Conservation (phyloP, 2,329 filamentous ascomycete species). For the Aspergillus neoniger region DNA sequence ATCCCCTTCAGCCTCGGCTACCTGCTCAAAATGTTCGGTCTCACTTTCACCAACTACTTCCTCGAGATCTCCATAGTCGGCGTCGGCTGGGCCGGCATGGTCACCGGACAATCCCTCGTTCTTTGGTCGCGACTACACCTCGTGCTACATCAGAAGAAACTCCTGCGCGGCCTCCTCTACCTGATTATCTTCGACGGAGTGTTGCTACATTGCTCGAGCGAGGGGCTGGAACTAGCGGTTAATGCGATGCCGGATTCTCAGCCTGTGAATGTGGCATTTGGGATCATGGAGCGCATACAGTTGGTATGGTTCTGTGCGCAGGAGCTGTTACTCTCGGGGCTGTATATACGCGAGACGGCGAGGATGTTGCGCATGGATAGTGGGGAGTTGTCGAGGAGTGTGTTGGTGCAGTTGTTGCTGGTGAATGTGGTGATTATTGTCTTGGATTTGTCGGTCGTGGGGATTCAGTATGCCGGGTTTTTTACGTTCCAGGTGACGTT, state of each 20-base stretch:
- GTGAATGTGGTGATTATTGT: slow-evolving; percentile 51
- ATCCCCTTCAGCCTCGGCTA: slow-evolving; percentile 50
- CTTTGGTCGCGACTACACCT: slow-evolving; percentile 53
- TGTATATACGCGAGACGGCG: slow-evolving; percentile 56
- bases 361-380: slow-evolving; percentile 50
- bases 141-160: slow-evolving; percentile 38
- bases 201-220: slow-evolving; percentile 44
- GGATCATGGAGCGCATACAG: slow-evolving; percentile 55
- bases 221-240: slow-evolving; percentile 45
- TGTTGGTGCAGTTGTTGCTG: slow-evolving; percentile 48
- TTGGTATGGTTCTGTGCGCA: slow-evolving; percentile 58
- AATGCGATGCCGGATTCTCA: slow-evolving; percentile 28
- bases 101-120: slow-evolving; percentile 52
- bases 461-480: slow-evolving; percentile 43
- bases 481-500: slow-evolving; percentile 48
- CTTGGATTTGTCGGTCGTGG: slow-evolving; percentile 47
- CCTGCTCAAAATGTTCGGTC: slow-evolving; percentile 46
- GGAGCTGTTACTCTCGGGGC: slow-evolving; percentile 53
- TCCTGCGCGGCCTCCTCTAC: slow-evolving; percentile 41
- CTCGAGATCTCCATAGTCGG: slow-evolving; percentile 42
- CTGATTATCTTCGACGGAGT: slow-evolving; percentile 50
- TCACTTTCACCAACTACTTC: slow-evolving; percentile 38
- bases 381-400: slow-evolving; percentile 36
- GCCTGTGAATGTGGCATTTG: slow-evolving; percentile 37
- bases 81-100: slow-evolving; percentile 49